Conservation (phyloP, 2,329 filamentous ascomycete genomes). For the Diaporthe batatas region DNA sequence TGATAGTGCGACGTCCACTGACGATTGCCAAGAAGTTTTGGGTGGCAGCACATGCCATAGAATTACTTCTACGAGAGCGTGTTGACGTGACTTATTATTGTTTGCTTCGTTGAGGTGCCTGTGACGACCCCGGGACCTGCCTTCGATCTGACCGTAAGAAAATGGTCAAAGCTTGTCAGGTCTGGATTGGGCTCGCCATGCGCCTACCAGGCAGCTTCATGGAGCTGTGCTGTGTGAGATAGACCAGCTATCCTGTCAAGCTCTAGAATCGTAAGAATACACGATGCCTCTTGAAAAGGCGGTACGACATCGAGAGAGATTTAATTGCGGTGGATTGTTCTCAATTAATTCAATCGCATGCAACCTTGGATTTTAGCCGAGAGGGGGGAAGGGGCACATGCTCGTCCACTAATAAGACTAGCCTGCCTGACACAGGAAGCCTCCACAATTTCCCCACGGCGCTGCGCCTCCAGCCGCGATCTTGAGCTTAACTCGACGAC, state of each 20-base stretch:
- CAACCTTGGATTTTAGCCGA: too few species aligned
- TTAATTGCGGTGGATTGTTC: background rate
- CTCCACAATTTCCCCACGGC: constrained; percentile 30
- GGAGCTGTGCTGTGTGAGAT: background rate
- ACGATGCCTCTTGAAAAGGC: background rate
- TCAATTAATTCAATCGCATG: background rate
- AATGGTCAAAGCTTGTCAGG: background rate
- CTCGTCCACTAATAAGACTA: background rate
- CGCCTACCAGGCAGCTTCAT: background rate
- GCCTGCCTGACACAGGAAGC: background rate
- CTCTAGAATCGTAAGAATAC: background rate
- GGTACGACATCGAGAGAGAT: background rate
- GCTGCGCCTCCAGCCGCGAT: background rate
- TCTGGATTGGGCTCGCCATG: background rate
- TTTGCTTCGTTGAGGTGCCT: background rate
- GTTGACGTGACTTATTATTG: background rate
- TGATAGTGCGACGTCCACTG: background rate
- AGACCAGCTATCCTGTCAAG: background rate
- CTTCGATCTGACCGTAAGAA: background rate
- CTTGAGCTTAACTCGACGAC: constrained; percentile 28
- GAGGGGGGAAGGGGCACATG: background rate
- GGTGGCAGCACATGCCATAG: background rate
- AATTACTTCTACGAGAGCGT: background rate
- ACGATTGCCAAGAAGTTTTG: too few species aligned
- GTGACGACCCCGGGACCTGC: background rate